Evolutionary conservation across 108 stramenopile species (phyloP).

Genomic region (Skeletonema grethae): DNA sequence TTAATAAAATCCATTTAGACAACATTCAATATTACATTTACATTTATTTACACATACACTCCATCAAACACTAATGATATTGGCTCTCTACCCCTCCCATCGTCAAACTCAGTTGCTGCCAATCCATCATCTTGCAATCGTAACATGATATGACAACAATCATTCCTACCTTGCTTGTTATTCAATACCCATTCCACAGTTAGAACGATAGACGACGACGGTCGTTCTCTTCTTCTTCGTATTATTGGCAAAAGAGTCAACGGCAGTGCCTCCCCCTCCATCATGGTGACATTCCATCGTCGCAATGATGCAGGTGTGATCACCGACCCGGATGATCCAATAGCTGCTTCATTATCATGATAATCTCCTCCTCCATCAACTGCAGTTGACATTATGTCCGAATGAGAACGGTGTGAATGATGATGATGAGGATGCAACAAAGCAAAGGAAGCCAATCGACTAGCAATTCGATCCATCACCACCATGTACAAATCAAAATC

Average conservation of each 20-base stretch:
- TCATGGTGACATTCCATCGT: conserved; percentile 27
- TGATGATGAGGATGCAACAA: not conserved
- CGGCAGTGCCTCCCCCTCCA: conserved; percentile 19
- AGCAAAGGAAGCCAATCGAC: conserved; percentile 26
- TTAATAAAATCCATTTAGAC: no score
- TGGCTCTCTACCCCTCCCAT: not conserved
- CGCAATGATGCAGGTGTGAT: conserved; percentile 13
- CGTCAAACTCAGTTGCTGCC: not conserved
- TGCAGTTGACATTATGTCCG: no score
- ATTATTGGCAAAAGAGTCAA: conserved; percentile 13
- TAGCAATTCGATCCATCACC: conserved; percentile 42
- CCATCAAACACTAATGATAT: not conserved
- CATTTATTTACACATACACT: not conserved
- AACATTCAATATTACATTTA: no score
- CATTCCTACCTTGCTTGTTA: not conserved
- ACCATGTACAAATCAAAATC: conserved; percentile 43
- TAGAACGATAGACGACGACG: not conserved
- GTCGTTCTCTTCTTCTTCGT: not conserved
- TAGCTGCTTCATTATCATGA: not conserved
- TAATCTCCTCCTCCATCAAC: not conserved
- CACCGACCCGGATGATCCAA: conserved; percentile 11
- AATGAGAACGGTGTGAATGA: no score
- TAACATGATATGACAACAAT: not conserved
- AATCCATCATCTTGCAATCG: conserved; percentile 2
- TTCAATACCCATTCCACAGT: conserved; percentile 5